Evolutionary conservation across 148 eudicot species (phyloP).

Genomic region (Rhododendron mucronatum): DNA sequence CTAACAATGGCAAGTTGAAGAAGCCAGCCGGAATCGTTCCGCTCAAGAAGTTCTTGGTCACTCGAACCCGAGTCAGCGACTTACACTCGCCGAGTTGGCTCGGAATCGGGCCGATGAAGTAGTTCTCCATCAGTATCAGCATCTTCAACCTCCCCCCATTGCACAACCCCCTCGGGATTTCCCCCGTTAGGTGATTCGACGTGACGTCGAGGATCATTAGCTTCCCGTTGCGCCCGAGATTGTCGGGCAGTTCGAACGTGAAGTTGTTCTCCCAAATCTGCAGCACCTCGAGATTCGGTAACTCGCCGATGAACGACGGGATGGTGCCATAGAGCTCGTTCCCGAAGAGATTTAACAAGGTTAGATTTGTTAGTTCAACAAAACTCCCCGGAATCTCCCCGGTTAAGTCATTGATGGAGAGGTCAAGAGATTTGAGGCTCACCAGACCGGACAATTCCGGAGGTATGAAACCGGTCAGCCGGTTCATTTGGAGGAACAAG

Average conservation of each 20-base stretch:
- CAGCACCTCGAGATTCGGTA: conserved; percentile 41
- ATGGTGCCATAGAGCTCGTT: conserved; percentile 46
- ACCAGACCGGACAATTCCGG: conserved; percentile 30
- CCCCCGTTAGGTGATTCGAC: conserved; percentile 38
- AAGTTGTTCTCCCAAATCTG: conserved; percentile 46
- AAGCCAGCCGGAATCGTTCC: conserved; percentile 41
- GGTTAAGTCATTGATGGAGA: conserved; percentile 38
- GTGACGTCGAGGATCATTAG: conserved; percentile 26
- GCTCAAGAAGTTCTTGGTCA: conserved; percentile 28
- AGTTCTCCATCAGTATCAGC: conserved; percentile 34
- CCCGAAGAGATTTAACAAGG: conserved; percentile 36
- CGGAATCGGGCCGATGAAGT: conserved; percentile 33
- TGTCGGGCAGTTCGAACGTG: conserved; percentile 35
- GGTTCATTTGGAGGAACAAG: conserved; percentile 51
- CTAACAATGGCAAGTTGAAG: conserved; percentile 25
- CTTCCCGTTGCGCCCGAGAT: conserved; percentile 36
- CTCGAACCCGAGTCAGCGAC: conserved; percentile 29
- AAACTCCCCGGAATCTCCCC: conserved; percentile 54
- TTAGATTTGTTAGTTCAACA: conserved; percentile 31
- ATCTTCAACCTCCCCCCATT: conserved; percentile 24
- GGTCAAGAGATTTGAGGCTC: conserved; percentile 40
- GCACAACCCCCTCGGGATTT: conserved; percentile 32
- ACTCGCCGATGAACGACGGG: conserved; percentile 41
- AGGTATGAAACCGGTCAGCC: conserved; percentile 48
- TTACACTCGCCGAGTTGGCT: conserved; percentile 38